Evolutionary conservation across 2,329 filamentous ascomycete genomes (phyloP).

Genomic region (Drechslera avenae): DNA sequence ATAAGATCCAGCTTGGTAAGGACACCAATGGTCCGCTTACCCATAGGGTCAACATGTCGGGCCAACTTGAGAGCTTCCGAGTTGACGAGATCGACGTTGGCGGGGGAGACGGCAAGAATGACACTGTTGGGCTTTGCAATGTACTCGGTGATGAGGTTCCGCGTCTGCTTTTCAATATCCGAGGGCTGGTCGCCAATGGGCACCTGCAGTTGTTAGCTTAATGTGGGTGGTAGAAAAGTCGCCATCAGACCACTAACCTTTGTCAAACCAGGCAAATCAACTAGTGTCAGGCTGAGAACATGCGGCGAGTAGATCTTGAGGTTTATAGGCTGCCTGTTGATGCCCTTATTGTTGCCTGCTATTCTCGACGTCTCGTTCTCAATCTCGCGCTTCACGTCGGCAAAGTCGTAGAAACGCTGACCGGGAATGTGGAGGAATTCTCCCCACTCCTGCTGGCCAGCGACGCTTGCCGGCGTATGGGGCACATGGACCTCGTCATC

Average conservation of each 20-base stretch:
- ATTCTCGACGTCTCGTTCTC: constrained; percentile 96
- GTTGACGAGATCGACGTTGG: constrained; percentile 98
- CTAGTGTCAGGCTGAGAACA: constrained; percentile 92
- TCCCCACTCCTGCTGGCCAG: constrained; percentile 76
- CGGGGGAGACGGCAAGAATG: constrained; percentile 92
- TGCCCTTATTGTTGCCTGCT: constrained; percentile 96
- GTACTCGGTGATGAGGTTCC: constrained; percentile 95
- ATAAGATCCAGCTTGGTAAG: constrained; percentile 97
- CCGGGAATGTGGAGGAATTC: constrained; percentile 96
- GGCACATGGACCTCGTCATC: constrained; percentile 68
- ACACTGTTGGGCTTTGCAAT: constrained; percentile 99
- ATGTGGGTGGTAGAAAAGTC: constrained; percentile 6
- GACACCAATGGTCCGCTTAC: constrained; percentile 92
- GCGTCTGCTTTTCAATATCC: constrained; percentile 98
- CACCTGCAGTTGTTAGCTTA: constrained; percentile 61
- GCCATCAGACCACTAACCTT: constrained; percentile 64
- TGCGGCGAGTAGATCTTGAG: constrained; percentile 98
- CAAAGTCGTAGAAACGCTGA: constrained; percentile 87
- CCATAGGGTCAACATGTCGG: constrained; percentile 93
- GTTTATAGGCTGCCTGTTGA: constrained; percentile 96
- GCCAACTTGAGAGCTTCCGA: constrained; percentile 97
- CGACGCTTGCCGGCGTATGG: constrained; percentile 77
- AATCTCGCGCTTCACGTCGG: constrained; percentile 92
- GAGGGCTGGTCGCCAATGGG: constrained; percentile 96
- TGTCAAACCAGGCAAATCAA: constrained; percentile 93